A percentile compares a stretch with the other conserved stretches of the same genome.
These are phyloP conservation scores for Dichotomopilus funicola DNA, from an alignment of 2,329 filamentous ascomycete genomes.

Conservation along the genomic window DNA sequence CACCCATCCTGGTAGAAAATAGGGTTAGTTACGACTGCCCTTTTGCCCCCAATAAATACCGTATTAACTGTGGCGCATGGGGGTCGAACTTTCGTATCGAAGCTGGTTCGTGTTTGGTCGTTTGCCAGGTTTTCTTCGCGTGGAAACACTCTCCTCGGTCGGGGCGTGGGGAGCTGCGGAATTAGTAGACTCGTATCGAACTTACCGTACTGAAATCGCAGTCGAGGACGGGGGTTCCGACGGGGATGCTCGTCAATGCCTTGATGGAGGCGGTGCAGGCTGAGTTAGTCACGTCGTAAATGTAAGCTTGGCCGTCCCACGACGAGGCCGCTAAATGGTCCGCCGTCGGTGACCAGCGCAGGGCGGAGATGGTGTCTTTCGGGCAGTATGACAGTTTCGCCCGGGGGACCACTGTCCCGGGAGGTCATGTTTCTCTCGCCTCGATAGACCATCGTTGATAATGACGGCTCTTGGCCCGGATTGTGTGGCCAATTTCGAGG, in stretches of 20 bases:
- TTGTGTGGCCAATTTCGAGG: background rate
- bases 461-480: background rate
- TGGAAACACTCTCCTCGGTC: constrained; percentile 18
- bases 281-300: constrained; percentile 29
- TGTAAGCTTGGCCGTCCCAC: constrained; percentile 33
- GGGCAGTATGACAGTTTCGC: constrained; percentile 23
- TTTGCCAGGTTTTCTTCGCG: background rate
- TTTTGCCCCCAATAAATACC: background rate
- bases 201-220: constrained; percentile 36
- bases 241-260: constrained; percentile 22
- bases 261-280: constrained; percentile 21
- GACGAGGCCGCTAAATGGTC: constrained; percentile 30
- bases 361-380: constrained; percentile 31
- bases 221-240: constrained; percentile 28
- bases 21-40: background rate
- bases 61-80: background rate
- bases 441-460: constrained; percentile 9
- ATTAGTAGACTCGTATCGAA: constrained; percentile 24
- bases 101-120: constrained; percentile 15
- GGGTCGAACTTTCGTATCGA: constrained; percentile 17
- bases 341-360: constrained; percentile 32
- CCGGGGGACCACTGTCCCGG: background rate
- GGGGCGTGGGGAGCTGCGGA: constrained; percentile 22
- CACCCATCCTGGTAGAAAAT: constrained; percentile 28
- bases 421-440: background rate